Evolutionary conservation across 225 moss, liverwort and hornwort genomes (phyloP), one percentile per base, ranked within the genome.

Genomic region (Rhytidiadelphus loreus): DNA sequence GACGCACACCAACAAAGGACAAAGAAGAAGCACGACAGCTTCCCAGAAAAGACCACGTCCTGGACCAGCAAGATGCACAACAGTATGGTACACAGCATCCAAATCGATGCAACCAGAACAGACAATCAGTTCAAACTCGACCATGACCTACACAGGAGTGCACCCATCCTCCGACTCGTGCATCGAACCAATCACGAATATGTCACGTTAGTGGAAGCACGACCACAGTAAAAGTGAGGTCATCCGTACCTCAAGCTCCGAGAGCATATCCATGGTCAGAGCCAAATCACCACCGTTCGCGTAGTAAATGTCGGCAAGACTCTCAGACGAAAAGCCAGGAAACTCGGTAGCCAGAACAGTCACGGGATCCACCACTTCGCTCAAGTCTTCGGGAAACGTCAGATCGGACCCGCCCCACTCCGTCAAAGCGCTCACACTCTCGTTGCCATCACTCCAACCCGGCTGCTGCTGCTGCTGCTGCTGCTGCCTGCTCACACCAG

Each of bases 281-380:
- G 87, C 86, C 91, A 95, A 85, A 77, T 95, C 95, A 19, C 95
- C 94, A n/a, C 92, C 94, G 62, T 94, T 95, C 66, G 94, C 95
- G 65, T 92, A 94, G 59, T 91, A 94, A 68, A 95, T 90, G 26
- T 94, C 94, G 3, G 95, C 94, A 65, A 95, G 87, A 63, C 95
- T 95, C 26, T 95, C 92, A 5, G 93, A 89, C 64, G 95, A 85
- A 60, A 94, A 95, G 39, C 93, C 95, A 20, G 93, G 95, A 87
- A 95, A 95, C 86, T 93, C 92, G 12, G 87, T 80, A 0, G 94
- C 82, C 60, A 94, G 87, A 59, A 93, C 70, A 33, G 86, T 81
- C 24, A 94, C 88, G 35, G 93, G 94, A 55, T 94, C 94, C 12
- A 86, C 81, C 35, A 61, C 88, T 60, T 92, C 92, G 33, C 90